Conservation (phyloP, 345 rosid species). For the Populus deltoides region DNA sequence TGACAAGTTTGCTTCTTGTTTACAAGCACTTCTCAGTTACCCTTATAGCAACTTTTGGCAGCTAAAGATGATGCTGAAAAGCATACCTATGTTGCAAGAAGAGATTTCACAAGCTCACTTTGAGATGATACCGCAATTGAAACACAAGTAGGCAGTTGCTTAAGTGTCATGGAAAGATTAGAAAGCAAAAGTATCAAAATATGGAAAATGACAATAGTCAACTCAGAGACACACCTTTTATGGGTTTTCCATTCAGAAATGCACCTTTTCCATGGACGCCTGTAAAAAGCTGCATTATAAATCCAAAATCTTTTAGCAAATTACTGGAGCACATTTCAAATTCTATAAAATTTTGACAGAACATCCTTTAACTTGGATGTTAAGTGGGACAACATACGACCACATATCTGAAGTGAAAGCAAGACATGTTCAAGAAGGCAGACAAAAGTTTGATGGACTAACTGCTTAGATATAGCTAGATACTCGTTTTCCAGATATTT, state of each 20-base stretch:
- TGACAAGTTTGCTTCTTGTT: background rate
- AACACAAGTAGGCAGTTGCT: slow-evolving; percentile 11
- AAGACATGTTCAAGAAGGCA: background rate
- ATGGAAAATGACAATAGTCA: background rate
- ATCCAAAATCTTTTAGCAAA: slow-evolving; percentile 1
- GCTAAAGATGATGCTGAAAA: background rate
- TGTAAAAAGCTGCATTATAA: slow-evolving; percentile 64
- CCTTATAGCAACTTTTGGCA: background rate
- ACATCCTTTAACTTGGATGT: background rate
- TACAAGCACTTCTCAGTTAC: background rate
- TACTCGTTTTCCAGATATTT: background rate
- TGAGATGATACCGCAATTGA: slow-evolving; percentile 64
- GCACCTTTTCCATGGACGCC: slow-evolving; percentile 78
- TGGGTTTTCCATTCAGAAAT: slow-evolving; percentile 71
- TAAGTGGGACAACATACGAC: background rate
- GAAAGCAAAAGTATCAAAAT: background rate
- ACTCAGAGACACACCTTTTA: slow-evolving; percentile 60
- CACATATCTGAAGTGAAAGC: background rate
- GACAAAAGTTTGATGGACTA: background rate
- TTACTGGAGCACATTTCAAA: background rate
- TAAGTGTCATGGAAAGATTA: background rate
- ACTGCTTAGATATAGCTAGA: background rate
- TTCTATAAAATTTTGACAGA: background rate
- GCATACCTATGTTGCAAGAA: slow-evolving; percentile 82
- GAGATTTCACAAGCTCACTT: slow-evolving; percentile 70